A percentile compares a stretch with the other conserved stretches of the same genome.
Conservation (phyloP, 805 yeast species). For the Ogataea henricii region DNA sequence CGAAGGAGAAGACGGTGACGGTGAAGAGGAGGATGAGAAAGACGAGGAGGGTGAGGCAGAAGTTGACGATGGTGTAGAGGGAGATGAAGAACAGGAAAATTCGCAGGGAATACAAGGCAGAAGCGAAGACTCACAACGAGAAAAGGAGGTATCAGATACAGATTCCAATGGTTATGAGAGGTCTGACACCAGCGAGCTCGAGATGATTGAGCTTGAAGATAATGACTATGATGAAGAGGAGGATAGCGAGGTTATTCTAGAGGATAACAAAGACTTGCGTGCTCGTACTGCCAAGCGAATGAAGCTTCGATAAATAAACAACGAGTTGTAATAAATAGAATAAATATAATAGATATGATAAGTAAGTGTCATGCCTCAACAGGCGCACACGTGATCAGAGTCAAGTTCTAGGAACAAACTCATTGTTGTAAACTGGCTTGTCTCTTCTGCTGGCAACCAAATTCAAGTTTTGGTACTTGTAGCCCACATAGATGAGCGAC, state of each 20-base stretch:
- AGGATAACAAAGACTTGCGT: conserved; percentile 12
- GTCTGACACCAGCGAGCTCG: conserved; percentile 1
- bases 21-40: not conserved
- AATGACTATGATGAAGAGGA: conserved; percentile 19
- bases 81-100: not conserved
- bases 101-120: not conserved
- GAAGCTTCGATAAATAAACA: conserved; percentile 12
- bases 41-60: not conserved
- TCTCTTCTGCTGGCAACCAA: conserved; percentile 33
- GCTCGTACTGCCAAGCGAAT: conserved; percentile 6
- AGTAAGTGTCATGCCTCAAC: not conserved
- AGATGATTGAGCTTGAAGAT: conserved; percentile 5
- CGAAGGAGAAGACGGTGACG: not conserved
- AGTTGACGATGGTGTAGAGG: not conserved
- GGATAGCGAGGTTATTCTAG: conserved; percentile 18
- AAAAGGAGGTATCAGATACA: conserved; percentile 2
- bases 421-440: conserved; percentile 29
- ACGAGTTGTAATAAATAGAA: conserved; percentile 9
- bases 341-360: conserved; percentile 6
- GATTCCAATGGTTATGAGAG: conserved; percentile 1
- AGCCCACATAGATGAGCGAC: conserved; percentile 34
- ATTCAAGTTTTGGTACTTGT: conserved; percentile 32
- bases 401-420: conserved; percentile 32
- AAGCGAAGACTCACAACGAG: not conserved
- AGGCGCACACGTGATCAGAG: not conserved